A percentile compares a stretch with the other conserved stretches of the same genome.
These are phyloP conservation scores for Vaccinium corymbosum DNA, from an alignment of 148 eudicot species.

Conservation along the genomic window DNA sequence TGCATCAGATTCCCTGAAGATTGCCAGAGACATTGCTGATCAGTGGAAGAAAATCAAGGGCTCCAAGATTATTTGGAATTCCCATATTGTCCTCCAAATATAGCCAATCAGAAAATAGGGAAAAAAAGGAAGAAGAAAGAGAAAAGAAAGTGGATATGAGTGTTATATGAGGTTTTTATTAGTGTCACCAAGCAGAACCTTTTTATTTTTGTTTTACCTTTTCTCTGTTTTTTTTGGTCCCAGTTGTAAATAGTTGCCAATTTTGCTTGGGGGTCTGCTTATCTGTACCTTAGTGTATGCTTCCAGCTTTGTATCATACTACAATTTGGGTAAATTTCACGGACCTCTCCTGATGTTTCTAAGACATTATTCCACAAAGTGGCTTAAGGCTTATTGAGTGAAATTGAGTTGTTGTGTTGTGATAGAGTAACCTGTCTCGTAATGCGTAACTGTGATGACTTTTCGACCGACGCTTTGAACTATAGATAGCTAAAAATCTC, in stretches of 20 bases:
- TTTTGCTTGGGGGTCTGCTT: conserved; percentile 17
- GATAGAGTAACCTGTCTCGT: no score
- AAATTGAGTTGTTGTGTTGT: no score
- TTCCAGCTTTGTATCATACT: conserved; percentile 10
- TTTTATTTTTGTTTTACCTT: not conserved
- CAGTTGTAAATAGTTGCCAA: conserved; percentile 13
- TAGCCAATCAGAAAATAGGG: not conserved
- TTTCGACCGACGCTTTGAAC: no score
- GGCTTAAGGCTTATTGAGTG: no score
- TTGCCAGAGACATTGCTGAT: conserved; percentile 62
- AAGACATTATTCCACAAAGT: no score
- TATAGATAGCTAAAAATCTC: no score
- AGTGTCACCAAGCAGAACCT: not conserved
- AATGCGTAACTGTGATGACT: no score
- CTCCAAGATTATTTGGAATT: not conserved
- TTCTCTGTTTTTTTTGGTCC: not conserved
- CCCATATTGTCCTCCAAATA: not conserved
- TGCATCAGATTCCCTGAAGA: conserved; percentile 63
- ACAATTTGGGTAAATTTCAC: no score
- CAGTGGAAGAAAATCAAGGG: conserved; percentile 37
- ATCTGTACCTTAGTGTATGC: not conserved
- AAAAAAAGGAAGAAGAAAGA: not conserved
- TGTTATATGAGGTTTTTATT: not conserved
- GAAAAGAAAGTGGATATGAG: not conserved
- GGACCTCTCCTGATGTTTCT: no score